Evolutionary conservation across 495 filamentous ascomycete genomes (phyloP), one percentile per base, ranked within the genome.

Genomic region (Clohesyomyces aquaticus): DNA sequence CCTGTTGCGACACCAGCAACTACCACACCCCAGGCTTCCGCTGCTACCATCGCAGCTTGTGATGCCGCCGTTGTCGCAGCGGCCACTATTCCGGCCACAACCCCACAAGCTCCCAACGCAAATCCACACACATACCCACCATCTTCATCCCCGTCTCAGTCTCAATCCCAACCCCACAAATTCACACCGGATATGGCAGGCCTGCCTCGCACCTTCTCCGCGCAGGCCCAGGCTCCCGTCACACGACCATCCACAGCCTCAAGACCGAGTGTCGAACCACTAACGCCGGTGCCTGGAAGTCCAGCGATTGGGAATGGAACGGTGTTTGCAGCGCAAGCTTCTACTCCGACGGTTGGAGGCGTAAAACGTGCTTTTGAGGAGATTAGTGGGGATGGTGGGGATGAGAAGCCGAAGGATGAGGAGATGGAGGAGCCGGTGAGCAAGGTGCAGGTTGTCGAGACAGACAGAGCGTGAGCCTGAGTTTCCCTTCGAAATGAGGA

Each of bases 231-330:
- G n/a, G n/a, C n/a, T n/a, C n/a, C n/a, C n/a, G n/a, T n/a, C n/a
- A n/a, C n/a, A n/a, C n/a, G n/a, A n/a, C n/a, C n/a, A n/a, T n/a
- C n/a, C n/a, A n/a, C n/a, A n/a, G 26, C 53, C 38, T 6, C 32
- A 27, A 27, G 59, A 35, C 68, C 68, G 19, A 64, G 47, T 38
- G 68, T 70, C 3, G 68, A 70, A 55, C 63, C 68, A 0, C 50
- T 70, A 0, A 70, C 68, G 1, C 68, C 68, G 3, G 46, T 66
- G 1, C 63, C 63, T 28, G 63, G 59, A 3, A 61, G 53, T 2
- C 67, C 67, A 6, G 60, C 51, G 19, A 41, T 56, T 3, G 22
- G 46, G 16, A 62, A 42, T 32, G 48, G 43, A 16, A 38, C 51
- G 1, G 14, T 18, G 4, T 9, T 55, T 19, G 41, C 21, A 22